A percentile compares a stretch with the other conserved stretches of the same genome.
Evolutionary conservation across 805 yeast genomes (phyloP).

Genomic region (Crinitomyces ghanaensis): DNA sequence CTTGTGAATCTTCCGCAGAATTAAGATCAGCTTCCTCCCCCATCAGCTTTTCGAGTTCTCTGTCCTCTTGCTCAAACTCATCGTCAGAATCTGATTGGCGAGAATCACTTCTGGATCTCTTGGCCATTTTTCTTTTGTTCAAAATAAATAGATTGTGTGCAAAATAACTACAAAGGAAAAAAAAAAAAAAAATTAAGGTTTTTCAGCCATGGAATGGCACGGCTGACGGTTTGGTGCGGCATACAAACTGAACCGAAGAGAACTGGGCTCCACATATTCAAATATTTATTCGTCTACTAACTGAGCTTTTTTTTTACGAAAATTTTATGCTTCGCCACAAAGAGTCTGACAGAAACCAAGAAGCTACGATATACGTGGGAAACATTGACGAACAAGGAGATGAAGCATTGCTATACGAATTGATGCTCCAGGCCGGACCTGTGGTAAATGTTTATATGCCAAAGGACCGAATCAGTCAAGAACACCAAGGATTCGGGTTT

Average conservation of each 20-base stretch:
- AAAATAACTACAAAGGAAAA: too few species aligned
- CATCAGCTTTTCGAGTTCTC: conserved; percentile 18
- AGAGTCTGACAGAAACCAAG: conserved; percentile 44
- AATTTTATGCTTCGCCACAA: too few species aligned
- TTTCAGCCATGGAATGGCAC: too few species aligned
- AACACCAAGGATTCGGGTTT: conserved; percentile 84
- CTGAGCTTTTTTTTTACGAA: too few species aligned
- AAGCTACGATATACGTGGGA: conserved; percentile 66
- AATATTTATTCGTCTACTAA: too few species aligned
- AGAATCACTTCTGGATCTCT: too few species aligned
- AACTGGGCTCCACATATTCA: too few species aligned
- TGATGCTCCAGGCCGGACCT: conserved; percentile 79
- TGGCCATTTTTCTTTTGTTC: conserved; percentile 10
- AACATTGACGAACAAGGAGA: conserved; percentile 67
- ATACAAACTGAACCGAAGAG: too few species aligned
- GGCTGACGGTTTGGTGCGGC: too few species aligned
- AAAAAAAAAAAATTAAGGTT: too few species aligned
- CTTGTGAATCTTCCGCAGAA: conserved; percentile 14
- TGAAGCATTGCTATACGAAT: conserved; percentile 64
- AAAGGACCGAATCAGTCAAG: conserved; percentile 55
- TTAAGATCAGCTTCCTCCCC: conserved; percentile 17
- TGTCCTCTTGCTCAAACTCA: conserved; percentile 17
- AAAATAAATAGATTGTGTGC: too few species aligned
- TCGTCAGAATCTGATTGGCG: conserved; percentile 13
- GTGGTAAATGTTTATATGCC: conserved; percentile 62